Conservation (phyloP, 2,329 filamentous ascomycete species). For the Pyrenophora teres region DNA sequence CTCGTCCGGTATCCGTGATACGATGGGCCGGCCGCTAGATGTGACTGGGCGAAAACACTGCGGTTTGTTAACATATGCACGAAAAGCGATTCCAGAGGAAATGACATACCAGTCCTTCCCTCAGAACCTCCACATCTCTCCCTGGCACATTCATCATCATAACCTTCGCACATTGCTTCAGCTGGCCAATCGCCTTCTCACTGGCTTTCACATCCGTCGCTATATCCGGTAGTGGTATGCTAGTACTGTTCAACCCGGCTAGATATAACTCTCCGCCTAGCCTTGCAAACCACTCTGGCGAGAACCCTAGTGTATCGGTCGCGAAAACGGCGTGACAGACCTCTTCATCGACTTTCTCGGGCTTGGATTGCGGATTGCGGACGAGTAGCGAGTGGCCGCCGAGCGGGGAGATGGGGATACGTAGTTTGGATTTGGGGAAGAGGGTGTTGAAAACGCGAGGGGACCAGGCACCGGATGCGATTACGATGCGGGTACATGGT, state of each 20-base stretch:
- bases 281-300: slow-evolving; percentile 73
- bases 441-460: slow-evolving; percentile 66
- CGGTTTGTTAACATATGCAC: slow-evolving; percentile 6
- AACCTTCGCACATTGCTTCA: slow-evolving; percentile 56
- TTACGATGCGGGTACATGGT: slow-evolving; percentile 67
- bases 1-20: slow-evolving; percentile 62
- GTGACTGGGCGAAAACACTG: slow-evolving; percentile 74
- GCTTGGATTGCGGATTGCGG: slow-evolving; percentile 60
- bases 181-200: slow-evolving; percentile 53
- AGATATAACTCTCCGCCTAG: slow-evolving; percentile 72
- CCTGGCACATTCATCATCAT: slow-evolving; percentile 54
- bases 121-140: slow-evolving; percentile 65
- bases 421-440: slow-evolving; percentile 61
- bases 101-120: slow-evolving; percentile 59
- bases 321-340: slow-evolving; percentile 73
- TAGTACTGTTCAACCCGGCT: slow-evolving; percentile 69
- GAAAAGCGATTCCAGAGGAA: background rate
- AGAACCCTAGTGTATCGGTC: slow-evolving; percentile 62
- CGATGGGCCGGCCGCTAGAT: slow-evolving; percentile 65
- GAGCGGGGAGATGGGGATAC: slow-evolving; percentile 64
- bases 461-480: slow-evolving; percentile 75
- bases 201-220: slow-evolving; percentile 59
- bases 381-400: slow-evolving; percentile 76
- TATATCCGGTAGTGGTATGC: slow-evolving; percentile 63
- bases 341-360: slow-evolving; percentile 48